Percentiles rank a stretch among this genome's conserved stretches.
phyloP scores from a whole-genome alignment of 371 early-diverging fungal genomes.

The Mortierella sp. region DNA sequence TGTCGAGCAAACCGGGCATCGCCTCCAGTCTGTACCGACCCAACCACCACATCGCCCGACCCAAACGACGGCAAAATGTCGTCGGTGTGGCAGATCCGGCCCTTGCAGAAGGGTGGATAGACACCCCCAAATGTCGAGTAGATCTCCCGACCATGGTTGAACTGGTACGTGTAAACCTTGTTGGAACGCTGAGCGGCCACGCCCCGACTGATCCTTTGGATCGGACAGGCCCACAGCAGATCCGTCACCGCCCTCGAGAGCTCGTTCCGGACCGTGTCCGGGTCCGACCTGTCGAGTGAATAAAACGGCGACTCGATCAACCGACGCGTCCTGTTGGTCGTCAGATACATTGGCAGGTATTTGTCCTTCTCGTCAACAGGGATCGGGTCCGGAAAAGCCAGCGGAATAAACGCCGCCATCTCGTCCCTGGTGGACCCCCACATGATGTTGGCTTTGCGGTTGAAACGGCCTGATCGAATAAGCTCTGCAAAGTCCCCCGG shows the following conservation, averaged over 20 bases:
- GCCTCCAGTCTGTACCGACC: slow-evolving; percentile 17
- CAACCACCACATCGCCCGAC: neutral
- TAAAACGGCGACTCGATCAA: slow-evolving; percentile 6
- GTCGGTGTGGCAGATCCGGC: slow-evolving; percentile 33
- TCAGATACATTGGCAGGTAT: neutral
- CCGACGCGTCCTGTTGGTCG: neutral
- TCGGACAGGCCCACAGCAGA: slow-evolving; percentile 30
- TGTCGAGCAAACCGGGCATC: slow-evolving; percentile 53
- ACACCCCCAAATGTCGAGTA: slow-evolving; percentile 7
- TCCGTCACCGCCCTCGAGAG: slow-evolving; percentile 26
- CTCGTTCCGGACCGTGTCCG: slow-evolving; percentile 33
- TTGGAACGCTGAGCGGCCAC: slow-evolving; percentile 17
- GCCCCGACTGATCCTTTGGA: slow-evolving; percentile 28
- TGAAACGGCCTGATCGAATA: slow-evolving; percentile 19
- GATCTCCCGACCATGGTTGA: slow-evolving; percentile 36
- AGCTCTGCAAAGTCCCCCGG: slow-evolving; percentile 24
- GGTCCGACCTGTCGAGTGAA: slow-evolving; percentile 19
- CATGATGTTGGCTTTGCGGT: slow-evolving; percentile 42
- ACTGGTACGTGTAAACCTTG: slow-evolving; percentile 35
- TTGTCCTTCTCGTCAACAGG: neutral
- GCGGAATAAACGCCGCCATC: slow-evolving; percentile 20
- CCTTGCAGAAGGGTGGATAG: slow-evolving; percentile 16
- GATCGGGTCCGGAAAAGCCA: neutral
- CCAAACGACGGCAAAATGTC: slow-evolving; percentile 33
- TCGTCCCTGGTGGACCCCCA: slow-evolving; percentile 46